Evolutionary conservation across 352 stramenopile species (phyloP), one percentile per base, ranked within the genome.

Genomic region (Phytophthora idaei): DNA sequence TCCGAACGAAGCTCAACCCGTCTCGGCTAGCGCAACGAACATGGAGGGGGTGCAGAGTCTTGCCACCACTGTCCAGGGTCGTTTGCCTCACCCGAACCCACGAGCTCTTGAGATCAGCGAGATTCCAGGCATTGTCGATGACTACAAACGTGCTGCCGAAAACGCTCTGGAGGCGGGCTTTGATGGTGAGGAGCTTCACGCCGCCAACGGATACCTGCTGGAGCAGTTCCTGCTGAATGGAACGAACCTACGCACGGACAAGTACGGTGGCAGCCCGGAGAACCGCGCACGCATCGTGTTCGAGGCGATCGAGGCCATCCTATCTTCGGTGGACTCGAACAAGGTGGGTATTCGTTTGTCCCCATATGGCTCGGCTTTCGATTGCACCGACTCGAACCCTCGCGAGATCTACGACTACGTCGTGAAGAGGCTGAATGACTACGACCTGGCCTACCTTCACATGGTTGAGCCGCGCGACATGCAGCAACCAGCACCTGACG

Each of bases 141-240:
- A 73, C 54, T 76, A 76, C 64, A 76, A 67, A 28, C 56, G 36
- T 25, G 64, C 64, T 10, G 68, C 68, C 6, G 48, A 72, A 28
- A 82, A 82, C 27, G 76, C 83, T 6, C 75, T 91, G 31, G 66
- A 89, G 36, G 92, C 91, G 12, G 93, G 93, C 12, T 98, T 98
- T 55, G 93, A 98, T 51, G 91, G 92, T 34, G 80, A 98, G 27
- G 90, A 98, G 57, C 61, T 98, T 37, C 93, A 98, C 69, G 63
- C 50, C 6, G 92, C 89, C 12, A 97, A 98, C 66, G 93, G 92
- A n/a, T 98, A 98, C 61, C 71, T 98, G 36, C 67, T 98, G 54
- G 90, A 98, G 69, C 78, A 95, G 63, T 97, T 97, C 68, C 64
- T 98, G 15, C 75, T 92, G 55, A 76, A 80, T 44, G 73, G 57